Evolutionary conservation across 2,329 filamentous ascomycete species (phyloP), one percentile per base, ranked within the genome.

Genomic region (Hypomyces perniciosus): DNA sequence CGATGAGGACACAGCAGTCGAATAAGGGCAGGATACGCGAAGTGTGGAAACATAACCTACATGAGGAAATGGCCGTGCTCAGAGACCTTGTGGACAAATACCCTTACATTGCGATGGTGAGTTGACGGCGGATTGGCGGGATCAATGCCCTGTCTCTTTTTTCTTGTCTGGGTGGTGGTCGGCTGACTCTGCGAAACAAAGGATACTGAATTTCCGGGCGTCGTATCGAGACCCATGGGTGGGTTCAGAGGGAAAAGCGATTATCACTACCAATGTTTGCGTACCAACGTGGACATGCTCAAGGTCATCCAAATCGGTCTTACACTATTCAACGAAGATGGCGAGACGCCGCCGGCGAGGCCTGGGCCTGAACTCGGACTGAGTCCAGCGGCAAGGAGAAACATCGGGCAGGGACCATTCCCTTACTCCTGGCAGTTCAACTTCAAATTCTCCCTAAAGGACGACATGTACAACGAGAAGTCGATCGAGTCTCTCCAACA

Each of bases 361-460:
- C 81, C 84, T 27, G 72, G 74, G 30, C 68, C 70, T 29, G 73
- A 79, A 46, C 54, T 70, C 39, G 65, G 65, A n/a, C 58, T 68
- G 20, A 64, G 62, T 4, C 61, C 65, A 31, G 69, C 63, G 13
- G 66, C 62, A 33, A 67, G 72, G 55, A 68, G 72, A 55, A 67
- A 68, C 27, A 69, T 66, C 20, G 67, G 57, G 45, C 74, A 69
- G 53, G 69, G 66, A 13, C 77, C 80, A 44, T 84, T 90, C 53
- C 92, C 89, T 12, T 95, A 88, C 65, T 95, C 92, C 13, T 99
- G 93, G 93, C 92, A 96, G 61, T 99, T 99, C 78, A 97, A 99
- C 76, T 99, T 99, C 72, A 86, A 91, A 61, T 99, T 97, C 69
- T 93, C 90, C 1, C 78, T 96, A 8, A 88, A 93, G 59, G 84